Percentiles rank a stretch among this genome's conserved stretches.
phyloP scores from a whole-genome alignment of 305 asterid genomes.

The Fraxinus ornus region DNA sequence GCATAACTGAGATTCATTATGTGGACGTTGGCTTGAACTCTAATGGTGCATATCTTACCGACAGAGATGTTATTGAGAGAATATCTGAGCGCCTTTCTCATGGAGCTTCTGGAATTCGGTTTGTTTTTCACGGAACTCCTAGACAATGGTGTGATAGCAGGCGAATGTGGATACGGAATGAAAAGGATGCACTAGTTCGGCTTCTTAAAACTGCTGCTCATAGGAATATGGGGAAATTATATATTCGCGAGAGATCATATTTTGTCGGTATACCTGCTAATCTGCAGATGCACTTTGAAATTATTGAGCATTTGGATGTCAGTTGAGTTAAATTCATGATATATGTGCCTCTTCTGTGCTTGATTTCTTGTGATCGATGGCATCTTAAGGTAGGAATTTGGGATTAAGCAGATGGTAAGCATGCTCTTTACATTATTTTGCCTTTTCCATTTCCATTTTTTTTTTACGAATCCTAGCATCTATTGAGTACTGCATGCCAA shows the following conservation, averaged over 20 bases:
- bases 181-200: slow-evolving; percentile 62
- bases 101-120: slow-evolving; percentile 53
- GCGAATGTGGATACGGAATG: slow-evolving; percentile 69
- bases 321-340: slow-evolving; percentile 31
- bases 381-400: background rate
- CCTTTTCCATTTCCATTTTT: background rate
- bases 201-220: slow-evolving; percentile 61
- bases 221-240: slow-evolving; percentile 55
- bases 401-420: background rate
- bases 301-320: slow-evolving; percentile 68
- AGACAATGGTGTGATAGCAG: slow-evolving; percentile 84
- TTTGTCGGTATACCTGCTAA: slow-evolving; percentile 61
- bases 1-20: slow-evolving; percentile 81
- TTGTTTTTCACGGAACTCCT: slow-evolving; percentile 89
- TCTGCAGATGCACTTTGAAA: slow-evolving; percentile 85
- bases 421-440: background rate
- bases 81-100: slow-evolving; percentile 45
- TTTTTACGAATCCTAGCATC: background rate
- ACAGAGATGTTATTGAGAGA: slow-evolving; percentile 52
- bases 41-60: slow-evolving; percentile 73
- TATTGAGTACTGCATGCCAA: background rate
- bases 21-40: slow-evolving; percentile 90
- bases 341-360: background rate
- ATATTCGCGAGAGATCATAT: slow-evolving; percentile 70
- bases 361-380: background rate